Percentiles rank a stretch among this genome's conserved stretches.
Evolutionary conservation across 2,329 filamentous ascomycete species (phyloP).

Genomic region (Ampelomyces quisqualis): DNA sequence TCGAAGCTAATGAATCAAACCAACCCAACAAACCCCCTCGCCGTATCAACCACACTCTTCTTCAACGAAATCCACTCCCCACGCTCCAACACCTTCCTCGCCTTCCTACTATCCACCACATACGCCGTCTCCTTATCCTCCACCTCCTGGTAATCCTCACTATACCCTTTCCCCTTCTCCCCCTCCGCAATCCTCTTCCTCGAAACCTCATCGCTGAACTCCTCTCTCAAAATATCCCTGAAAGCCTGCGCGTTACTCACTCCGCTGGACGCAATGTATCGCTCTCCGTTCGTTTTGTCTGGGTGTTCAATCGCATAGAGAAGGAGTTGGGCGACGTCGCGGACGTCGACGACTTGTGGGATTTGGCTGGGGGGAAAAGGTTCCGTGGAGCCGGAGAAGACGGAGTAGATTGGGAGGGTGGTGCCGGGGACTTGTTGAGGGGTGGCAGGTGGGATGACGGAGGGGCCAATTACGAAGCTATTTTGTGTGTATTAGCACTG

Average conservation of each 20-base stretch:
- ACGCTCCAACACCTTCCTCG: slow-evolving; percentile 14
- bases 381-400: slow-evolving; percentile 39
- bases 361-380: slow-evolving; percentile 25
- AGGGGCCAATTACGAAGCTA: slow-evolving; percentile 47
- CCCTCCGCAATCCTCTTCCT: slow-evolving; percentile 42
- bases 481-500: not conserved
- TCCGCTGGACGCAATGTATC: slow-evolving; percentile 43
- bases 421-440: slow-evolving; percentile 40
- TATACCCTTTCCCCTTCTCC: slow-evolving; percentile 46
- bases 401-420: slow-evolving; percentile 33
- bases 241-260: slow-evolving; percentile 42
- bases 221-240: slow-evolving; percentile 47
- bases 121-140: slow-evolving; percentile 12
- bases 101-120: slow-evolving; percentile 19
- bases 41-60: slow-evolving; percentile 40
- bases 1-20: too few relatives aligned
- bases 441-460: slow-evolving; percentile 36
- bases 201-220: slow-evolving; percentile 32
- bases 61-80: slow-evolving; percentile 21
- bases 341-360: slow-evolving; percentile 46
- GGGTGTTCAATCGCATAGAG: slow-evolving; percentile 44
- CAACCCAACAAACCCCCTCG: slow-evolving; percentile 33
- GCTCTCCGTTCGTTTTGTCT: slow-evolving; percentile 43
- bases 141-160: slow-evolving; percentile 16
- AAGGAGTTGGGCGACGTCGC: slow-evolving; percentile 48